Percentiles rank a stretch among this genome's conserved stretches.
Evolutionary conservation across 192 early-diverging fungal genomes (phyloP).

Genomic region (Anaeromyces robustus): DNA sequence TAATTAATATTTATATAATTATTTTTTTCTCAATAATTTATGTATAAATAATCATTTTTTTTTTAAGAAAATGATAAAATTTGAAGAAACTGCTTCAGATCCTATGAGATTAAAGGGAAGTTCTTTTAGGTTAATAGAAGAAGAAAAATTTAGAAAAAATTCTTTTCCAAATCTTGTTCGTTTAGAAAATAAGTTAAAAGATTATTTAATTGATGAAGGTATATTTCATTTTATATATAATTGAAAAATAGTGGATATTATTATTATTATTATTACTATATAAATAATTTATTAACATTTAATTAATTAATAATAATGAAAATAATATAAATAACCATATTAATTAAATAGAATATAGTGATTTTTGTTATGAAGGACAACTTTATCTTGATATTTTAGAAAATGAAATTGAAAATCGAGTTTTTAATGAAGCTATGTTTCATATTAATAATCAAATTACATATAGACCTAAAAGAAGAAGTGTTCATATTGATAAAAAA

Average conservation of each 20-base stretch:
- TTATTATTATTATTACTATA: too few species aligned
- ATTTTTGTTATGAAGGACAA: neutral
- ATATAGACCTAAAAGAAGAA: neutral
- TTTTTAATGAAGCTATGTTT: neutral
- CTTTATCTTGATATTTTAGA: neutral
- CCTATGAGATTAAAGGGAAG: slow-evolving; percentile 51
- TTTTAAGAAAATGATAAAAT: slow-evolving; percentile 47
- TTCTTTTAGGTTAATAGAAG: slow-evolving; percentile 67
- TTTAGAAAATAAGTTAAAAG: slow-evolving; percentile 36
- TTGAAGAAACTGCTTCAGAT: slow-evolving; percentile 60
- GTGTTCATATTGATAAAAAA: neutral
- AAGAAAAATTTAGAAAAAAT: slow-evolving; percentile 62
- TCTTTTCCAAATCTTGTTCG: slow-evolving; percentile 56
- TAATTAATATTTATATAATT: too few species aligned
- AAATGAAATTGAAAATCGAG: neutral
- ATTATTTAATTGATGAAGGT: neutral
- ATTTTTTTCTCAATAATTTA: too few species aligned
- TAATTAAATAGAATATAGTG: neutral
- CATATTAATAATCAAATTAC: neutral
- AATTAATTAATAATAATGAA: too few species aligned
- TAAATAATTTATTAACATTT: too few species aligned
- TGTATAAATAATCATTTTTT: neutral
- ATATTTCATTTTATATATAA: too few species aligned
- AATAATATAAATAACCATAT: too few species aligned
- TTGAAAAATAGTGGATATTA: too few species aligned